Percentiles rank a stretch among this genome's conserved stretches.
These are phyloP conservation scores for Endocalyx cinctus DNA, from an alignment of 2,329 filamentous ascomycete species.

Conservation along the genomic window DNA sequence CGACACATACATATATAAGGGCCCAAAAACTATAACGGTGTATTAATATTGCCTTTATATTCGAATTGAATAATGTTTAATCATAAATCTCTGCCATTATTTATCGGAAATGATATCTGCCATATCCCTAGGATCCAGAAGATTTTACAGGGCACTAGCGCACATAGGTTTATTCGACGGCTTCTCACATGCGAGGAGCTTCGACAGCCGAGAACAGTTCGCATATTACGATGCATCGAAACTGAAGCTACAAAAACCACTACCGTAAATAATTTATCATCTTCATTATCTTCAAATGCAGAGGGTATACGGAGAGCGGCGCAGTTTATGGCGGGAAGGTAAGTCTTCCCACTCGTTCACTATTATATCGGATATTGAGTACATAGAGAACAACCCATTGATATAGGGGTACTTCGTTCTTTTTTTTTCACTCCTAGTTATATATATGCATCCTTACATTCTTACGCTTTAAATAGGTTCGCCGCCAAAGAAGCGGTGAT, in stretches of 20 bases:
- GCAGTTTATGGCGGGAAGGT: slow-evolving; percentile 42
- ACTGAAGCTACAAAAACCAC: background rate
- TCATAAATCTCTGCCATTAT: slow-evolving; percentile 57
- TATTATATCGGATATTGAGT: too few relatives aligned
- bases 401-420: background rate
- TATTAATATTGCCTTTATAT: too few relatives aligned
- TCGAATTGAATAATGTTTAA: background rate
- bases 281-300: slow-evolving; percentile 2
- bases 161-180: slow-evolving; percentile 41
- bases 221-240: slow-evolving; percentile 11
- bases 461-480: slow-evolving; percentile 38
- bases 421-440: too few relatives aligned
- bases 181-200: slow-evolving; percentile 42
- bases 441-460: slow-evolving; percentile 4
- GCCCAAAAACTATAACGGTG: too few relatives aligned
- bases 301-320: slow-evolving; percentile 31
- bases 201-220: slow-evolving; percentile 3
- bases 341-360: too few relatives aligned
- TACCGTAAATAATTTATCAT: slow-evolving; percentile 6
- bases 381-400: too few relatives aligned
- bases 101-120: slow-evolving; percentile 77
- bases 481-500: slow-evolving; percentile 73
- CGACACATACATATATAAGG: too few relatives aligned
- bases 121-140: slow-evolving; percentile 59
- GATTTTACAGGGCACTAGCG: slow-evolving; percentile 45